A percentile compares a stretch with the other conserved stretches of the same genome.
These are phyloP conservation scores for Melastoma candidum DNA, from an alignment of 441 rosid species.

Conservation along the genomic window DNA sequence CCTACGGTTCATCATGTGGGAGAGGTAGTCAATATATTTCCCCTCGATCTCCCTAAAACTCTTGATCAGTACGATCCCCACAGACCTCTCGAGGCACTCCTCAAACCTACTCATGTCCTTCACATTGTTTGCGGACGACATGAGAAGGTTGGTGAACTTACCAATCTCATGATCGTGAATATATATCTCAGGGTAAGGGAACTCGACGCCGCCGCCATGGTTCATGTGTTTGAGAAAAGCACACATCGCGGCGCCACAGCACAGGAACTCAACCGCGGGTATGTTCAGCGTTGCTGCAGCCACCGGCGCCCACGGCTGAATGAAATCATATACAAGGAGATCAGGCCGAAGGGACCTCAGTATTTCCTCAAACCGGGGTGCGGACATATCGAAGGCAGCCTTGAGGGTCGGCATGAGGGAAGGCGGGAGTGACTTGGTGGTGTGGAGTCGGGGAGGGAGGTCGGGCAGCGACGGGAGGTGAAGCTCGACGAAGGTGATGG, in stretches of 20 bases:
- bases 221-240: background rate
- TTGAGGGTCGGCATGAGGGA: conserved; percentile 25
- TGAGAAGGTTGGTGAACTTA: background rate
- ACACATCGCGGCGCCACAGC: background rate
- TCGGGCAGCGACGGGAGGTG: conserved; percentile 21
- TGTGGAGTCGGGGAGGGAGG: conserved; percentile 32
- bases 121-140: background rate
- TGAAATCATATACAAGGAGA: conserved; percentile 24
- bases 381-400: conserved; percentile 22
- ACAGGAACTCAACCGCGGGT: conserved; percentile 19
- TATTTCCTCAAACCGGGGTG: conserved; percentile 13
- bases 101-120: background rate
- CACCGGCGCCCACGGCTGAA: conserved; percentile 30
- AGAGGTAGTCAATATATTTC: background rate
- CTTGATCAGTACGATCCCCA: conserved; percentile 8
- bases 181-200: background rate
- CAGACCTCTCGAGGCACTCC: conserved; percentile 7
- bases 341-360: conserved; percentile 18
- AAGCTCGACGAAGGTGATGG: conserved; percentile 24
- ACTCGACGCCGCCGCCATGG: conserved; percentile 6
- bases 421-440: conserved; percentile 29
- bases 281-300: conserved; percentile 16
- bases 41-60: conserved; percentile 2
- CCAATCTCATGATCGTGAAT: too few relatives aligned
- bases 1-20: background rate